Percentiles rank a stretch among this genome's conserved stretches.
Conservation (phyloP, 2,329 filamentous ascomycete genomes). For the Talaromyces marneffei region DNA sequence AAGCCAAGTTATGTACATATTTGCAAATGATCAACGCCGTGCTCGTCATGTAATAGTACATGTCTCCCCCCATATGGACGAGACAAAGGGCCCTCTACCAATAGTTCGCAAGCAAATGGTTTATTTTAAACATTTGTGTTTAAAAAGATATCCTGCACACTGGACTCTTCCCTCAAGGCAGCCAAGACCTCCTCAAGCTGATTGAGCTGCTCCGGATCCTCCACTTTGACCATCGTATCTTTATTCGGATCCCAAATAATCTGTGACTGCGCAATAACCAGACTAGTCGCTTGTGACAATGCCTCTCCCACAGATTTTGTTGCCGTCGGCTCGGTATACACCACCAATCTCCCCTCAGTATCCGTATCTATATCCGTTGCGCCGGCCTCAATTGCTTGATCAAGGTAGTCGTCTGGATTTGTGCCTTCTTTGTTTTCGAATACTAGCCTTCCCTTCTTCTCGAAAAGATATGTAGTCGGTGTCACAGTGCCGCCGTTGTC, state of each 20-base stretch:
- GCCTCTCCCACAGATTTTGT: constrained; percentile 60
- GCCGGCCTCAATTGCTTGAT: constrained; percentile 79
- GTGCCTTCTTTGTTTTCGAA: constrained; percentile 57
- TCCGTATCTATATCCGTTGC: constrained; percentile 54
- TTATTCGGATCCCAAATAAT: constrained; percentile 81
- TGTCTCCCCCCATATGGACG: background rate
- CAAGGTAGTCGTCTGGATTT: constrained; percentile 65
- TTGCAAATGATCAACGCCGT: background rate
- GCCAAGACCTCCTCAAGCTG: constrained; percentile 55
- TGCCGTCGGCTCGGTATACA: constrained; percentile 63
- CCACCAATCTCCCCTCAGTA: constrained; percentile 62
- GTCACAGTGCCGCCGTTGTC: constrained; percentile 63
- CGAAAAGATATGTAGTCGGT: constrained; percentile 77
- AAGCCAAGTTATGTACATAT: background rate
- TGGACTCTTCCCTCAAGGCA: constrained; percentile 56
- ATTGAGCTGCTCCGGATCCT: constrained; percentile 51
- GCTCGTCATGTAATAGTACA: background rate
- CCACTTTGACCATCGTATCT: constrained; percentile 64
- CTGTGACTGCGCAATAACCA: constrained; percentile 67
- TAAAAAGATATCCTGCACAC: constrained; percentile 72
- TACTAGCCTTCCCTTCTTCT: constrained; percentile 67
- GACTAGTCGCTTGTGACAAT: constrained; percentile 56
- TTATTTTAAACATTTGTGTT: constrained; percentile 51
- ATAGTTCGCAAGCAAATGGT: background rate
- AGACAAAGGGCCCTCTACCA: background rate